A percentile compares a stretch with the other conserved stretches of the same genome.
Conservation (phyloP, 352 stramenopile genomes). For the Phytophthora cactorum region DNA sequence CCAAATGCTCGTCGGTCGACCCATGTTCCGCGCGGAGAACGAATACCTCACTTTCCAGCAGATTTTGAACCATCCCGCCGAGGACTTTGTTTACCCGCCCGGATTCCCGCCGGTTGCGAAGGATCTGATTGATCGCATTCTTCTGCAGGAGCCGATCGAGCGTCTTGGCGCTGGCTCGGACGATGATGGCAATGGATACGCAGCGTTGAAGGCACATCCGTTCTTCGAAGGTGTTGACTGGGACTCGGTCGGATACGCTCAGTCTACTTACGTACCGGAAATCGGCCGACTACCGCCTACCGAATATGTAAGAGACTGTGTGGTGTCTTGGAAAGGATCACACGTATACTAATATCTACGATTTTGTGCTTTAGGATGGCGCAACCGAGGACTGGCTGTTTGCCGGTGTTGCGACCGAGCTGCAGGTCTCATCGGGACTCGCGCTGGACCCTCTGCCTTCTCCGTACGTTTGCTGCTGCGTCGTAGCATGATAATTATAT, state of each 20-base stretch:
- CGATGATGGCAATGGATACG: conserved; percentile 81
- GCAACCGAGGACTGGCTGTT: conserved; percentile 91
- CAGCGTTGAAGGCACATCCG: conserved; percentile 70
- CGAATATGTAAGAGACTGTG: conserved; percentile 57
- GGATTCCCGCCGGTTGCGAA: conserved; percentile 64
- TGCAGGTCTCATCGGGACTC: conserved; percentile 87
- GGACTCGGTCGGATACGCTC: conserved; percentile 53
- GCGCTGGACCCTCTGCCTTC: conserved; percentile 62
- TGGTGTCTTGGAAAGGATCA: conserved; percentile 1
- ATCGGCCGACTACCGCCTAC: conserved; percentile 66
- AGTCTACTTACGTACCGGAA: conserved; percentile 69
- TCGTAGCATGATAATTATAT: conserved; percentile 7
- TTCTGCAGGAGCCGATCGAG: conserved; percentile 74
- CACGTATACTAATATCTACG: conserved; percentile 4
- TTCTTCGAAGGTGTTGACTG: conserved; percentile 89
- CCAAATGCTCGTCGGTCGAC: conserved; percentile 85
- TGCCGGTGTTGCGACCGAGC: conserved; percentile 83
- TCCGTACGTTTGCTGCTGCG: conserved; percentile 49
- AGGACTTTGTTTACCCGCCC: conserved; percentile 77
- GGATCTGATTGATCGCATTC: conserved; percentile 81
- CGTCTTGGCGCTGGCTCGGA: conserved; percentile 77
- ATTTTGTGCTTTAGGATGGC: conserved; percentile 61
- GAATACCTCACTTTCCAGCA: conserved; percentile 93
- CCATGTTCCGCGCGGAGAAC: conserved; percentile 90
- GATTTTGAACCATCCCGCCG: conserved; percentile 85